Evolutionary conservation across 225 moss, liverwort and hornwort genomes (phyloP).

Genomic region (Rhytidiadelphus loreus): DNA sequence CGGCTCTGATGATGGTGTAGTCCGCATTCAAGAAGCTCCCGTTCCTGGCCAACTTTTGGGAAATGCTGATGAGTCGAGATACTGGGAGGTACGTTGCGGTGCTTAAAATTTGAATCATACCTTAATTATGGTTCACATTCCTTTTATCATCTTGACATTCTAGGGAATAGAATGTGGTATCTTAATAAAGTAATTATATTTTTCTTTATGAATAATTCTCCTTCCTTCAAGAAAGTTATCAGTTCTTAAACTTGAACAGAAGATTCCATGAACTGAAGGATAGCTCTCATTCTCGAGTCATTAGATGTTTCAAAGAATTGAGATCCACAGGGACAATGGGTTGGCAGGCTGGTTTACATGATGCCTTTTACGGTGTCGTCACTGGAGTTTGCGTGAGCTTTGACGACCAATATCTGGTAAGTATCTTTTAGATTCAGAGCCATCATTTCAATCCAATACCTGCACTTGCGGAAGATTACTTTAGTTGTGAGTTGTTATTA

Average conservation of each 20-base stretch:
- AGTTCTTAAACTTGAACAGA: not conserved
- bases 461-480: not conserved
- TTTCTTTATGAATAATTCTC: not conserved
- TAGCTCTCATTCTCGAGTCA: not conserved
- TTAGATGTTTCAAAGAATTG: not conserved
- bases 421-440: not conserved
- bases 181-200: not conserved
- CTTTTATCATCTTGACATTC: not conserved
- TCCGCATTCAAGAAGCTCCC: constrained; percentile 75
- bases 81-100: constrained; percentile 63
- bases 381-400: constrained; percentile 74
- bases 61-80: constrained; percentile 54
- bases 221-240: not conserved
- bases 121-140: not conserved
- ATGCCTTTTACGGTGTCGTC: constrained; percentile 87
- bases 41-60: constrained; percentile 56
- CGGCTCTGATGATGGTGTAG: constrained; percentile 85
- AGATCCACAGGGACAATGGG: not conserved
- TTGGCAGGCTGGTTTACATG: constrained; percentile 75
- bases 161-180: not conserved
- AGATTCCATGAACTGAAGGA: not conserved
- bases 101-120: not conserved
- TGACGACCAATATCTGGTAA: constrained; percentile 83
- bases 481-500: not conserved
- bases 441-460: not conserved